A percentile compares a stretch with the other conserved stretches of the same genome.
These are phyloP conservation scores for Geotrichum carabidarum DNA, from an alignment of 1,139 yeast genomes.

Conservation along the genomic window DNA sequence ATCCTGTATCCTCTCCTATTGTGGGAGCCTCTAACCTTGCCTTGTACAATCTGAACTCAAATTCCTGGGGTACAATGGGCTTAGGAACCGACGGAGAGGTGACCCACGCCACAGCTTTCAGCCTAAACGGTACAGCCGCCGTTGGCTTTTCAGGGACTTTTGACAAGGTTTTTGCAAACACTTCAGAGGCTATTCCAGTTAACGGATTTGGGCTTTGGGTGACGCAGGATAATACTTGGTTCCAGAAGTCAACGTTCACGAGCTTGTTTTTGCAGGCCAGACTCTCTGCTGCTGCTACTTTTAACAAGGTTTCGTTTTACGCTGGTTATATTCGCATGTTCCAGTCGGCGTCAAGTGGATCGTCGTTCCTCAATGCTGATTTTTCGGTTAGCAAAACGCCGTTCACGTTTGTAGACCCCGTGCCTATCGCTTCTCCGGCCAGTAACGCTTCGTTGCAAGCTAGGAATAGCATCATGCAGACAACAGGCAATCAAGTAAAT, in stretches of 20 bases:
- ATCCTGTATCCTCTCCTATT: slow-evolving; percentile 28
- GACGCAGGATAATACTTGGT: slow-evolving; percentile 27
- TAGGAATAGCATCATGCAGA: slow-evolving; percentile 19
- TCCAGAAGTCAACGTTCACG: slow-evolving; percentile 24
- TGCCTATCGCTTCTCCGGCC: not conserved
- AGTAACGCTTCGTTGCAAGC: not conserved
- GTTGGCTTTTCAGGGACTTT: slow-evolving; percentile 38
- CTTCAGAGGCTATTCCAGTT: slow-evolving; percentile 21
- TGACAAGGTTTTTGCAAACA: not conserved
- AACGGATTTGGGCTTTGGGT: slow-evolving; percentile 30
- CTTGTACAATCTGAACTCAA: slow-evolving; percentile 28
- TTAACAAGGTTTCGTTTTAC: slow-evolving; percentile 21
- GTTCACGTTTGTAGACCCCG: slow-evolving; percentile 37
- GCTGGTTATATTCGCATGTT: slow-evolving; percentile 28
- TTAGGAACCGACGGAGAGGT: slow-evolving; percentile 31
- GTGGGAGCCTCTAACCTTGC: slow-evolving; percentile 22
- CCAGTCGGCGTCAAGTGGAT: slow-evolving; percentile 28
- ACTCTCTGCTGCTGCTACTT: slow-evolving; percentile 20
- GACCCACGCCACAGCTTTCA: slow-evolving; percentile 26
- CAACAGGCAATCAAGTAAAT: slow-evolving; percentile 25
- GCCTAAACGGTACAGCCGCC: slow-evolving; percentile 35
- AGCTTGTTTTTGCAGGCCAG: slow-evolving; percentile 23
- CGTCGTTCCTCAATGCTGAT: slow-evolving; percentile 26
- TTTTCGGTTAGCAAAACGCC: slow-evolving; percentile 28
- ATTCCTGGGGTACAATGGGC: slow-evolving; percentile 28